Conservation (phyloP, 768 basidiomycete genomes). For the Amanita pallidorosea region DNA sequence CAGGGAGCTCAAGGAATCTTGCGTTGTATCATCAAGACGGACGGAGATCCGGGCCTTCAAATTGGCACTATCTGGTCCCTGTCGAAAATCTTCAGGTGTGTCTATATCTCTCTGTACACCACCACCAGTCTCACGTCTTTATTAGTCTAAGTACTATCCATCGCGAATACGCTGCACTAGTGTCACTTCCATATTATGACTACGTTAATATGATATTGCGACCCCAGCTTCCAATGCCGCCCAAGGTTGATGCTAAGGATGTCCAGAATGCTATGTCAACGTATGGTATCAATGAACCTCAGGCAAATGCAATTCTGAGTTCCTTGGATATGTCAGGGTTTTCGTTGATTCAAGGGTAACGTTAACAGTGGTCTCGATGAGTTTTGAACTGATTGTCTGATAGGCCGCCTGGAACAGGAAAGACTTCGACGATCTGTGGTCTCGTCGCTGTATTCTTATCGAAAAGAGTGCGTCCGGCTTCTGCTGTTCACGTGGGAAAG, state of each 20-base stretch:
- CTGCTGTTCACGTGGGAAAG: conserved; percentile 37
- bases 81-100: conserved; percentile 76
- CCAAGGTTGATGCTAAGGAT: conserved; percentile 35
- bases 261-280: conserved; percentile 55
- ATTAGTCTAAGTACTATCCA: conserved; percentile 80
- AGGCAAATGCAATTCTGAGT: conserved; percentile 79
- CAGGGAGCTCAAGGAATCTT: conserved; percentile 47
- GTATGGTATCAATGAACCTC: conserved; percentile 84
- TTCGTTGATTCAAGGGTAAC: conserved; percentile 88
- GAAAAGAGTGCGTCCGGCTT: conserved; percentile 36
- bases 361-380: background rate
- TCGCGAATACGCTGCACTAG: conserved; percentile 85
- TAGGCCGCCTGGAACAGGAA: conserved; percentile 96
- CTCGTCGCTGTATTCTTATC: conserved; percentile 79
- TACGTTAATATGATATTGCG: conserved; percentile 58
- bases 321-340: conserved; percentile 70
- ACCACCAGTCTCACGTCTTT: background rate
- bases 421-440: conserved; percentile 95
- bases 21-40: conserved; percentile 35
- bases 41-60: conserved; percentile 48
- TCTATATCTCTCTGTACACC: background rate
- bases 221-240: conserved; percentile 44
- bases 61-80: conserved; percentile 63
- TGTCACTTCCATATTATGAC: conserved; percentile 77
- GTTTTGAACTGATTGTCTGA: background rate